Evolutionary conservation across 148 eudicot species (phyloP).

Genomic region (Vaccinium darrowii): DNA sequence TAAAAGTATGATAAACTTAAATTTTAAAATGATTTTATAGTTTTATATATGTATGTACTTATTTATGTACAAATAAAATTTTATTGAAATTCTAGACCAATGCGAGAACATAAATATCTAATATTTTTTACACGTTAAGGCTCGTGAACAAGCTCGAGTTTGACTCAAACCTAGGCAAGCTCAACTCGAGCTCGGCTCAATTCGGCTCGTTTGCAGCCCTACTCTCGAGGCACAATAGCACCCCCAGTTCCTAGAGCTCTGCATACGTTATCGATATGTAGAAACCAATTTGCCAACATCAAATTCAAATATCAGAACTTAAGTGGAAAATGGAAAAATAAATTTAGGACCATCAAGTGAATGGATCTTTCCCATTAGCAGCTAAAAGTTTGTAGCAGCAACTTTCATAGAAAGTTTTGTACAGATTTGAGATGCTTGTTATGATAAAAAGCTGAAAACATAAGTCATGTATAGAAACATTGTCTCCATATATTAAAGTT

Average conservation of each 20-base stretch:
- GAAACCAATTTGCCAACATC: not conserved
- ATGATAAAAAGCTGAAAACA: not conserved
- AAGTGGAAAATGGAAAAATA: not conserved
- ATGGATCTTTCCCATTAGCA: not conserved
- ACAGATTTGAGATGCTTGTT: conserved; percentile 13
- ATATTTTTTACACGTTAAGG: too few species aligned
- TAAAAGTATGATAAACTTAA: too few species aligned
- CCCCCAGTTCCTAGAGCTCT: not conserved
- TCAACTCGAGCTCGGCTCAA: too few species aligned
- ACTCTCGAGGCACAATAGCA: not conserved
- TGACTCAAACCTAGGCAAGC: too few species aligned
- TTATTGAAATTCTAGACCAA: too few species aligned
- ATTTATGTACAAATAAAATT: too few species aligned
- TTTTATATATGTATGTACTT: too few species aligned
- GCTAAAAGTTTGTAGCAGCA: not conserved
- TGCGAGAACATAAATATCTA: too few species aligned
- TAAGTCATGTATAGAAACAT: not conserved
- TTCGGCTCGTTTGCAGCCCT: too few species aligned
- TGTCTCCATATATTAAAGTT: not conserved
- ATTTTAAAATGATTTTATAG: too few species aligned
- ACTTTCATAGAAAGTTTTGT: not conserved
- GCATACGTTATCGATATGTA: not conserved
- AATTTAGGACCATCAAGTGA: not conserved
- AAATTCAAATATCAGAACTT: not conserved
- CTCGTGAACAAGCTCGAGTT: too few species aligned